A percentile compares a stretch with the other conserved stretches of the same genome.
These are phyloP conservation scores for Thalassiosira ordinaria DNA, from an alignment of 352 stramenopile genomes.

Conservation along the genomic window DNA sequence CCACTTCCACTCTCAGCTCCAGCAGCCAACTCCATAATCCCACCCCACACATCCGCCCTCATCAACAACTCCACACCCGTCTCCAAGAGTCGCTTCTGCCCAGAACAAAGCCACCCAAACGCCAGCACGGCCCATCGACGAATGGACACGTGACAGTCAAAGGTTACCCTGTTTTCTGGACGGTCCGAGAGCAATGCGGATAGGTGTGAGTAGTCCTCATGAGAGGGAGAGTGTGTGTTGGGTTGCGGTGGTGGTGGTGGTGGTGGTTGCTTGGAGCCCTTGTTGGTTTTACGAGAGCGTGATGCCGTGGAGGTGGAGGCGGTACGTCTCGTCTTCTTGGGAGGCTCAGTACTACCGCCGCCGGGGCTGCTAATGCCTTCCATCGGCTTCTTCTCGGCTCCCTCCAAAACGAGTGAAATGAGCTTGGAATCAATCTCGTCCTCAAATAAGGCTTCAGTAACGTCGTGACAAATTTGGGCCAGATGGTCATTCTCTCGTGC, in stretches of 20 bases:
- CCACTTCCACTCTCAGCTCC: background rate
- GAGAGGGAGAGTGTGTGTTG: no score
- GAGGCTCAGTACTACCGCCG: background rate
- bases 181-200: conserved; percentile 34
- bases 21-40: conserved; percentile 23
- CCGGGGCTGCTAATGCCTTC: background rate
- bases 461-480: conserved; percentile 29
- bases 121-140: conserved; percentile 64
- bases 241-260: background rate
- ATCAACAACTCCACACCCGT: conserved; percentile 46
- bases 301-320: background rate
- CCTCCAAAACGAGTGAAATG: conserved; percentile 28
- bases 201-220: conserved; percentile 24
- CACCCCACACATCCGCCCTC: conserved; percentile 26
- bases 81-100: conserved; percentile 57
- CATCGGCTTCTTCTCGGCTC: background rate
- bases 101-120: conserved; percentile 65
- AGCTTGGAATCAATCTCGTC: conserved; percentile 39
- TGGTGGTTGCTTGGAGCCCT: background rate
- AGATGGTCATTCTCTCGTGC: conserved; percentile 32
- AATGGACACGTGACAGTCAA: conserved; percentile 63
- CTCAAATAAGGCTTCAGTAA: conserved; percentile 27
- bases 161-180: conserved; percentile 47
- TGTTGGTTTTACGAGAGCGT: background rate
- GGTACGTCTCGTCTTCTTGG: conserved; percentile 7